Conservation (phyloP, 1,139 yeast genomes). For the Suhomyces anneliseae region DNA sequence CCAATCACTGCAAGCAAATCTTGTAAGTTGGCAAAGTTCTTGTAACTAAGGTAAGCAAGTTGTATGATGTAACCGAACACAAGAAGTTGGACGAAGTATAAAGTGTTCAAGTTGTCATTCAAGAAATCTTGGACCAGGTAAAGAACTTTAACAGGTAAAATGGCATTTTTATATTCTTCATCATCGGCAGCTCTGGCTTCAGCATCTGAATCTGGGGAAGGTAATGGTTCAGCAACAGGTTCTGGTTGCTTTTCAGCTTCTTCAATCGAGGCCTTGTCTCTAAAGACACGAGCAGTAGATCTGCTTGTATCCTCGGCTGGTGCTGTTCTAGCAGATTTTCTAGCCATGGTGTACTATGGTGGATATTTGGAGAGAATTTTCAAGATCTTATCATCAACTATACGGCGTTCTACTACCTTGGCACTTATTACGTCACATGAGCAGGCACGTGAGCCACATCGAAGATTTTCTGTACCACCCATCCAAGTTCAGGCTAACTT, state of each 20-base stretch:
- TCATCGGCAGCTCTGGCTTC: slow-evolving; percentile 2
- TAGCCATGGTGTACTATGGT: not conserved
- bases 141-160: slow-evolving; percentile 15
- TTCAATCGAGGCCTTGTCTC: not conserved
- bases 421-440: not conserved
- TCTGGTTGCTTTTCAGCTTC: not conserved
- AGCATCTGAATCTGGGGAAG: not conserved
- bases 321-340: not conserved
- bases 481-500: too few species aligned
- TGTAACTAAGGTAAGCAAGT: slow-evolving; percentile 28
- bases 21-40: slow-evolving; percentile 18
- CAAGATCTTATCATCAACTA: not conserved
- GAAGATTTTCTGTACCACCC: not conserved
- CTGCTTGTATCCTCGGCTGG: not conserved
- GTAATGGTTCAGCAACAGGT: not conserved
- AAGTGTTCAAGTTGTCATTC: slow-evolving; percentile 33
- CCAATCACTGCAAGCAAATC: slow-evolving; percentile 27
- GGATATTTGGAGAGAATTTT: not conserved
- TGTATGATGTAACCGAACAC: slow-evolving; percentile 32
- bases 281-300: slow-evolving; percentile 12
- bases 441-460: not conserved
- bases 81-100: slow-evolving; percentile 37
- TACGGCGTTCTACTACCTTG: not conserved
- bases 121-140: slow-evolving; percentile 41
- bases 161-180: slow-evolving; percentile 15